These are phyloP conservation scores for Coemansia sp. DNA, from an alignment of 371 early-diverging fungal species.

Conservation along the genomic window DNA sequence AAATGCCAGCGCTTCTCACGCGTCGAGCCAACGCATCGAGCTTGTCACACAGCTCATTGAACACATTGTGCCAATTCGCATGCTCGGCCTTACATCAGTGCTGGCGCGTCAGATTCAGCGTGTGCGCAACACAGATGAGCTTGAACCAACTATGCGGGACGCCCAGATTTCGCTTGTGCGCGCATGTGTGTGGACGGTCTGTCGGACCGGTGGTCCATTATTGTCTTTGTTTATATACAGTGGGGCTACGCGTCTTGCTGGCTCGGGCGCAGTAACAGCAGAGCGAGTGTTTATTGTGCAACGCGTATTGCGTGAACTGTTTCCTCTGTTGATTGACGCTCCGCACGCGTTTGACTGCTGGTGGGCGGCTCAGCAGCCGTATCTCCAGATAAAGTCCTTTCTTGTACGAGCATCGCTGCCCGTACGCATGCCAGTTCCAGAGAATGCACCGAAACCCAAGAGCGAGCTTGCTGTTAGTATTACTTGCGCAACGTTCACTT, in stretches of 20 bases:
- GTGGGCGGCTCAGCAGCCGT: constrained; percentile 37
- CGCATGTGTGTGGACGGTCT: constrained; percentile 2
- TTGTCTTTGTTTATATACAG: constrained; percentile 33
- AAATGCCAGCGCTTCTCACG: not conserved
- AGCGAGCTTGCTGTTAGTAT: not conserved
- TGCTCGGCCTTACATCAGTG: constrained; percentile 25
- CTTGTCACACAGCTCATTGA: constrained; percentile 22
- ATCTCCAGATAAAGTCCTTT: constrained; percentile 5
- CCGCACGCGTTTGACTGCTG: constrained; percentile 39
- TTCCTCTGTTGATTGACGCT: constrained; percentile 35
- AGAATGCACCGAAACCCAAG: not conserved
- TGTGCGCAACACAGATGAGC: constrained; percentile 13
- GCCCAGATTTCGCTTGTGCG: not conserved
- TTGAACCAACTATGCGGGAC: not conserved
- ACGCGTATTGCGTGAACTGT: constrained; percentile 29
- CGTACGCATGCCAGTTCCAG: not conserved
- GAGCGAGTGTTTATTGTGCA: constrained; percentile 40
- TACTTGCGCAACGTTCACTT: constrained; percentile 1
- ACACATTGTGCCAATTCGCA: constrained; percentile 25
- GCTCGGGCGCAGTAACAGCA: constrained; percentile 1
- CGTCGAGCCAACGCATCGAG: not conserved
- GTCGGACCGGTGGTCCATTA: constrained; percentile 37
- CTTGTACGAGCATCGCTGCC: not conserved
- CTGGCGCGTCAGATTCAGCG: constrained; percentile 3
- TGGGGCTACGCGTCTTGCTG: not conserved